Conservation (phyloP, 345 rosid genomes). For the Hevea brasiliensis region DNA sequence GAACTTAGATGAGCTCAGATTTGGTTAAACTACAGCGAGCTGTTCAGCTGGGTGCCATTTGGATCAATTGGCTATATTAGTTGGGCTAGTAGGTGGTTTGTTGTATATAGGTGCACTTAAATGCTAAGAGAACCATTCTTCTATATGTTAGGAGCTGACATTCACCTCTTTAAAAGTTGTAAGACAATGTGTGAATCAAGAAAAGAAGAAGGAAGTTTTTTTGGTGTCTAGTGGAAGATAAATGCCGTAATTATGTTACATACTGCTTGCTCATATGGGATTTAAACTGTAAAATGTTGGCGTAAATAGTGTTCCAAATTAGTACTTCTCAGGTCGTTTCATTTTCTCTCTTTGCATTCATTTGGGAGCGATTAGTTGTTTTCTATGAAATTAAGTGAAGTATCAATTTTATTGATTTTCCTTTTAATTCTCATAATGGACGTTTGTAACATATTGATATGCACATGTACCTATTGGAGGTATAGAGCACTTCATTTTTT, state of each 20-base stretch:
- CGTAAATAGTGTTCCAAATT: no score
- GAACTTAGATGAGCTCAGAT: constrained; percentile 15
- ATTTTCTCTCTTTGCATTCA: no score
- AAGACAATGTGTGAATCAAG: not conserved
- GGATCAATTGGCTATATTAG: constrained; percentile 11
- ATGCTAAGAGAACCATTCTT: constrained; percentile 7
- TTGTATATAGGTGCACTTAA: constrained; percentile 24
- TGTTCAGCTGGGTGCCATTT: constrained; percentile 1
- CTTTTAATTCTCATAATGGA: constrained; percentile 1
- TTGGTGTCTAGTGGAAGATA: not conserved
- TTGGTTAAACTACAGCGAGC: not conserved
- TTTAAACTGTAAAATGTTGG: not conserved
- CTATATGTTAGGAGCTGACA: not conserved
- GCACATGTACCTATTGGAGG: constrained; percentile 18
- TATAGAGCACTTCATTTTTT: not conserved
- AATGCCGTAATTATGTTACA: not conserved
- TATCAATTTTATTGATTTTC: not conserved
- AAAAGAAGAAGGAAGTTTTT: not conserved
- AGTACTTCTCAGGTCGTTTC: no score
- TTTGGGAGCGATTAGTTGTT: no score
- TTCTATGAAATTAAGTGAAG: no score
- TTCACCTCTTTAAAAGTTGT: not conserved
- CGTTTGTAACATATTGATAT: constrained; percentile 22
- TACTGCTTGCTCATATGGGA: not conserved
- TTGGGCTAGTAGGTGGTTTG: constrained; percentile 19